Evolutionary conservation across 257 asterid species (phyloP), one percentile per base, ranked within the genome.

Genomic region (Marsdenia floribunda): DNA sequence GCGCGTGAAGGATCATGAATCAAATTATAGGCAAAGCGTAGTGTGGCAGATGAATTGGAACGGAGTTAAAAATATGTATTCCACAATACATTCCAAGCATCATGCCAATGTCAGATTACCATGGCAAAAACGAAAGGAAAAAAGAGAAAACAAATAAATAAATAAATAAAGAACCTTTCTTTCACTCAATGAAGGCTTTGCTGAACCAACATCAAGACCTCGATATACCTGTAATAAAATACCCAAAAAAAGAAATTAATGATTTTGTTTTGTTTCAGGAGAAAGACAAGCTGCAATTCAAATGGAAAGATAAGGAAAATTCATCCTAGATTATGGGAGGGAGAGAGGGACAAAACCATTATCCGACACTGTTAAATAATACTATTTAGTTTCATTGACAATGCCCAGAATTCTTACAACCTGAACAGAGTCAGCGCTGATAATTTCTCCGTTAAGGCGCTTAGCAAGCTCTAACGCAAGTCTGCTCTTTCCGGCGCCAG

Each of bases 371-470:
- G 49, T 33, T 18, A 35, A 64, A 64, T 44, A 64, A 64, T 64
- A 12, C 22, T 35, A 52, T 1, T 16, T 55, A 66, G 52, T 38
- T 29, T 40, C 29, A 38, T 66, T 2, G 52, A 26, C 18, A 19
- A 38, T 7, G 33, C 50, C 10, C 50, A 66, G 50, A 66, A 66
- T 64, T 33, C 3, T 66, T 53, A 5, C 38, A 76, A 90, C 98
- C 96, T 94, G 98, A 61, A 94, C 96, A 29, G 98, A 94, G 86
- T 94, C 97, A 5, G 98, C 98, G 72, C 96, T 94, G 68, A 94
- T 85, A 37, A 94, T 94, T 84, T 94, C 97, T 26, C 97, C 98
- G 57, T 92, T 90, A 73, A 94, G 90, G 6, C 89, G 84, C 77
- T 94, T 92, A 21, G 99, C 98, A 50, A 94, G 89, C 82, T 94